A percentile compares a stretch with the other conserved stretches of the same genome.
Evolutionary conservation across 2,329 filamentous ascomycete genomes (phyloP).

Genomic region (Alternaria triticina): DNA sequence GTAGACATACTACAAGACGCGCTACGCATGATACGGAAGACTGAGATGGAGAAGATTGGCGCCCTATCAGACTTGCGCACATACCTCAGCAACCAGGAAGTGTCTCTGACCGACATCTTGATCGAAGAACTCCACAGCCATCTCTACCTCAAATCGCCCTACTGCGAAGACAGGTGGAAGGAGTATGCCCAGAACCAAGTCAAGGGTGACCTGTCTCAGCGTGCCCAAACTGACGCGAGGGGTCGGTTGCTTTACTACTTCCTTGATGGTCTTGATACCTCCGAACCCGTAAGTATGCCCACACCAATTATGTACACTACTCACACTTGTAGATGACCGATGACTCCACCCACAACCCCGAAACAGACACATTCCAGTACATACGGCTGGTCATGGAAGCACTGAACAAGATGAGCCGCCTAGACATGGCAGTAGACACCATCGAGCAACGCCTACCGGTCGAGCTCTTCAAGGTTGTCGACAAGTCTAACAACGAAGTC

Average conservation of each 20-base stretch:
- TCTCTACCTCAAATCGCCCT: conserved; percentile 95
- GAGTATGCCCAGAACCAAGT: conserved; percentile 73
- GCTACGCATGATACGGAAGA: conserved; percentile 79
- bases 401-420: conserved; percentile 83
- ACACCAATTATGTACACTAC: neutral
- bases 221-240: conserved; percentile 48
- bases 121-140: conserved; percentile 98
- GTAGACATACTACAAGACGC: conserved; percentile 92
- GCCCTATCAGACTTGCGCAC: conserved; percentile 83
- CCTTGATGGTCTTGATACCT: conserved; percentile 62
- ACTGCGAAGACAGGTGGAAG: conserved; percentile 96
- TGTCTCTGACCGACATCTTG: conserved; percentile 87
- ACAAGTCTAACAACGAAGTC: conserved; percentile 92
- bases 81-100: conserved; percentile 93
- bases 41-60: conserved; percentile 89
- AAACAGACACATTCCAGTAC: conserved; percentile 94
- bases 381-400: conserved; percentile 86
- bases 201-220: conserved; percentile 44
- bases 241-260: conserved; percentile 64
- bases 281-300: conserved; percentile 42
- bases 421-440: conserved; percentile 85
- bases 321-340: conserved; percentile 67
- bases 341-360: conserved; percentile 90
- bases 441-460: conserved; percentile 93
- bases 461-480: conserved; percentile 91